Percentiles rank a stretch among this genome's conserved stretches.
phyloP scores from a whole-genome alignment of 2,329 filamentous ascomycete genomes.

The Dichotomopilus funicola region DNA sequence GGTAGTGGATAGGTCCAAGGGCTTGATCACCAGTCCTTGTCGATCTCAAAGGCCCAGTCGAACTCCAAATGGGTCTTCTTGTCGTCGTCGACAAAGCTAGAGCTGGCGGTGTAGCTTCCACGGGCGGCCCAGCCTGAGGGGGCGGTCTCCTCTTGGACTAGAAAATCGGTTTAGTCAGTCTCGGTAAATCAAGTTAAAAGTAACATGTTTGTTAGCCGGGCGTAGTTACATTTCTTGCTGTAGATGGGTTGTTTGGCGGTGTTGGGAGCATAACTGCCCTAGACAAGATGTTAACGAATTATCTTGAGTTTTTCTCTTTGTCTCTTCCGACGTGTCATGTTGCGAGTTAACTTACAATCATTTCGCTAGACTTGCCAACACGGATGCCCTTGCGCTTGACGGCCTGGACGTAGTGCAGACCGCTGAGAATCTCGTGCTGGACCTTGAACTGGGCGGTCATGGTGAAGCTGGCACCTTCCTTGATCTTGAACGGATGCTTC shows the following conservation, averaged over 20 bases:
- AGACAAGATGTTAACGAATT: constrained; percentile 16
- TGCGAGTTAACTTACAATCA: constrained; percentile 65
- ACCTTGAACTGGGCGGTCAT: constrained; percentile 95
- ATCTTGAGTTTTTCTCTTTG: neutral
- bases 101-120: constrained; percentile 82
- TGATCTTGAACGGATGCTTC: constrained; percentile 92
- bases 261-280: constrained; percentile 91
- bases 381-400: constrained; percentile 84
- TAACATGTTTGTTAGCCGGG: neutral
- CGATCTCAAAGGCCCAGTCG: constrained; percentile 93
- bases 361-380: constrained; percentile 91
- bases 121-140: constrained; percentile 85
- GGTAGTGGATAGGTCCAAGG: neutral
- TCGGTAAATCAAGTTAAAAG: neutral
- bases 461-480: constrained; percentile 87
- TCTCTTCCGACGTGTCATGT: constrained; percentile 18
- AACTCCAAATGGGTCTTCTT: constrained; percentile 85
- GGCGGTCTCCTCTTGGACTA: constrained; percentile 65
- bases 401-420: constrained; percentile 90
- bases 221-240: constrained; percentile 74
- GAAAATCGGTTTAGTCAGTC: neutral
- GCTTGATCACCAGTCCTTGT: constrained; percentile 74
- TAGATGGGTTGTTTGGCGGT: constrained; percentile 81
- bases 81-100: constrained; percentile 93
- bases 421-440: constrained; percentile 91